A percentile compares a stretch with the other conserved stretches of the same genome.
These are phyloP conservation scores for Clavispora asparagi DNA, from an alignment of 805 yeast species.

Conservation along the genomic window DNA sequence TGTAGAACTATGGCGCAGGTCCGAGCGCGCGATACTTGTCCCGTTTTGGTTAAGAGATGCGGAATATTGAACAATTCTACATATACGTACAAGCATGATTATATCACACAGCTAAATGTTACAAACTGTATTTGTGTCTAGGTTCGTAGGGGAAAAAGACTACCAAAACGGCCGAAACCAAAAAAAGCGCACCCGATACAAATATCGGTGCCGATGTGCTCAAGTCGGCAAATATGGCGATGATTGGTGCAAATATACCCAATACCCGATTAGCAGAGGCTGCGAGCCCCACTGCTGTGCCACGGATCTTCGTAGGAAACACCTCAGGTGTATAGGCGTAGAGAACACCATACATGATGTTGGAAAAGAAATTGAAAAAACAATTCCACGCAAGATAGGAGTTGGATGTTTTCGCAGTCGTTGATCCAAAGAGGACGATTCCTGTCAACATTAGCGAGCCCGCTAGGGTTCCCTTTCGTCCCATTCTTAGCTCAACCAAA, in stretches of 20 bases:
- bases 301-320: conserved; percentile 43
- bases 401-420: conserved; percentile 51
- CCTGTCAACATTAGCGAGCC: conserved; percentile 51
- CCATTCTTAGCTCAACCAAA: conserved; percentile 11
- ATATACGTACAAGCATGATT: not conserved
- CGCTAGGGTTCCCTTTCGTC: conserved; percentile 18
- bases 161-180: conserved; percentile 35
- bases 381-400: conserved; percentile 47
- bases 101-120: not conserved
- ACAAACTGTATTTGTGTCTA: conserved; percentile 17
- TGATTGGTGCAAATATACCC: conserved; percentile 56
- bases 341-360: conserved; percentile 46
- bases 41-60: not conserved
- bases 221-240: conserved; percentile 49
- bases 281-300: conserved; percentile 58
- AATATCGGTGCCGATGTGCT: conserved; percentile 56
- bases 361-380: conserved; percentile 41
- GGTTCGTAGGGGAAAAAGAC: conserved; percentile 49
- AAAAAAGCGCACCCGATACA: conserved; percentile 54
- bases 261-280: conserved; percentile 49
- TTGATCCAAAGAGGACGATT: conserved; percentile 56
- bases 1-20: not conserved
- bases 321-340: conserved; percentile 68
- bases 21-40: not conserved
- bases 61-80: not conserved